Evolutionary conservation across 75 land plant species (phyloP).

Genomic region (Sequoia sempervirens): DNA sequence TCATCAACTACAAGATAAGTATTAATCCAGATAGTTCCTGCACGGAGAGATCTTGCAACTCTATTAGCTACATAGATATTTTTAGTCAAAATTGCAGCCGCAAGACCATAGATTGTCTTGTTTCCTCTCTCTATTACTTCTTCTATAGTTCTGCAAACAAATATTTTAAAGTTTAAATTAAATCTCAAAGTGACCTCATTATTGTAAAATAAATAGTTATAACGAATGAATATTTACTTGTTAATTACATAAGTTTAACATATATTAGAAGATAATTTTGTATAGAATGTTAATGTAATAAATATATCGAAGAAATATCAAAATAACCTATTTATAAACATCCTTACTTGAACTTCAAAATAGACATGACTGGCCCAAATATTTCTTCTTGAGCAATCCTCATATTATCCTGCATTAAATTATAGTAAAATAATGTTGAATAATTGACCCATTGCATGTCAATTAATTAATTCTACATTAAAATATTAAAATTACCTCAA

Average conservation of each 20-base stretch:
- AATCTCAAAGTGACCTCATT: background rate
- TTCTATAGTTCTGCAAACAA: conserved; percentile 16
- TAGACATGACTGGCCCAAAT: conserved; percentile 40
- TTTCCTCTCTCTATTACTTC: conserved; percentile 15
- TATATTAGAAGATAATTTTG: conserved; percentile 17
- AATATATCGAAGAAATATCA: background rate
- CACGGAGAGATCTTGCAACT: conserved; percentile 25
- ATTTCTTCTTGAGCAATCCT: conserved; percentile 34
- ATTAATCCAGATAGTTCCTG: conserved; percentile 39
- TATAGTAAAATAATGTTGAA: background rate
- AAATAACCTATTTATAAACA: background rate
- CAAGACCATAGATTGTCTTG: conserved; percentile 22
- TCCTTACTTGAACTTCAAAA: conserved; percentile 16
- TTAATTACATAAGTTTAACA: background rate
- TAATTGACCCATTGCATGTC: conserved; percentile 16
- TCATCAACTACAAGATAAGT: conserved; percentile 44
- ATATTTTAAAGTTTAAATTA: background rate
- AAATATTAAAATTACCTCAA: conserved; percentile 32
- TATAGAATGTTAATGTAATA: background rate
- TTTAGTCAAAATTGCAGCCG: conserved; percentile 20
- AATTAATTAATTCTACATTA: background rate
- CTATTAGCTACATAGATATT: conserved; percentile 25
- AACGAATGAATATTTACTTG: background rate
- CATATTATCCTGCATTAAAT: conserved; percentile 18
- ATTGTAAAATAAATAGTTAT: background rate